Conservation (phyloP, 257 asterid species). For the Eustoma russellianum region DNA sequence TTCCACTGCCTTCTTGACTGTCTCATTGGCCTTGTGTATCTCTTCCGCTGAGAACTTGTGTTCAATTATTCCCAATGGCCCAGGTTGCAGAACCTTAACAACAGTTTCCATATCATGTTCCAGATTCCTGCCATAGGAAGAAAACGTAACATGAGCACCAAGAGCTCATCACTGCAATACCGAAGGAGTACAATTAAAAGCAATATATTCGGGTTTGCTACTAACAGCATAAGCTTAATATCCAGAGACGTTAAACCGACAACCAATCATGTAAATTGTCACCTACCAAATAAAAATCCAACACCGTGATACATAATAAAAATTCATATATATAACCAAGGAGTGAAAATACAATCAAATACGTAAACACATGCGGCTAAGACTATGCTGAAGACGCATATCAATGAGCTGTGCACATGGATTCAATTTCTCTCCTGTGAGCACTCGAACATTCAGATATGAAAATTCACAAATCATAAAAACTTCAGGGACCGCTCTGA, state of each 20-base stretch:
- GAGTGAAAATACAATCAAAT: neutral
- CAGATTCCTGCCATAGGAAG: constrained; percentile 48
- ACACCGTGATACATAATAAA: no score
- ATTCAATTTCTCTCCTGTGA: neutral
- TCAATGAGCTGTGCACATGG: neutral
- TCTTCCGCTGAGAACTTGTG: constrained; percentile 80
- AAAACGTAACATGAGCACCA: neutral
- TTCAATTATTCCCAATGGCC: constrained; percentile 83
- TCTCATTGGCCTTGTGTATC: constrained; percentile 49
- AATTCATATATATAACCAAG: no score
- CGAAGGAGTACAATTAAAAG: neutral
- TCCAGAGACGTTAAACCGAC: no score
- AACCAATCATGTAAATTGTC: no score
- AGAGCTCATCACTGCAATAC: neutral
- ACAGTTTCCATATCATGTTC: constrained; percentile 93
- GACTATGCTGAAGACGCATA: neutral
- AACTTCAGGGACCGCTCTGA: no score
- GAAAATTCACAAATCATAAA: neutral
- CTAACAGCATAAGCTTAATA: neutral
- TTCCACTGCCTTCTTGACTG: constrained; percentile 56
- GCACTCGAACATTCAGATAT: no score
- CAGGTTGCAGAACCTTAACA: constrained; percentile 75
- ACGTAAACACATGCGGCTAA: neutral
- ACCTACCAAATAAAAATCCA: no score
- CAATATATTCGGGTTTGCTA: neutral